These are phyloP conservation scores for Cladochytrium tenue DNA, from an alignment of 371 early-diverging fungal species.

Conservation along the genomic window DNA sequence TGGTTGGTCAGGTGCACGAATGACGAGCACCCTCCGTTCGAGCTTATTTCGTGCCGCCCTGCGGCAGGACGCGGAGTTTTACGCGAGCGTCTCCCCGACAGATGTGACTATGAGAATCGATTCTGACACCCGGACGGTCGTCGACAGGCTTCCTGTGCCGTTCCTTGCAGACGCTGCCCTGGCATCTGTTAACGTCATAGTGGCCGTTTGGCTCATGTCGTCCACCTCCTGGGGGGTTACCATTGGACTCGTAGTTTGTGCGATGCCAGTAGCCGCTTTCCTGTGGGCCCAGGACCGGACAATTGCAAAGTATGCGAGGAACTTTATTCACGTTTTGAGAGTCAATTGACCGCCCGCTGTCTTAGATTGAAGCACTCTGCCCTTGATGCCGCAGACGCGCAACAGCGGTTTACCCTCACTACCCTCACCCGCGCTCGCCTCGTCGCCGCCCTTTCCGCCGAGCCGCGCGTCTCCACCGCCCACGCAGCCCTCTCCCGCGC, in stretches of 20 bases:
- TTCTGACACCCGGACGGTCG: too few species aligned
- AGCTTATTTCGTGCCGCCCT: slow-evolving; percentile 65
- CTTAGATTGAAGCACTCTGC: neutral
- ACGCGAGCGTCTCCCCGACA: too few species aligned
- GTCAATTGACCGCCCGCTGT: too few species aligned
- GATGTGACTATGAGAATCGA: too few species aligned
- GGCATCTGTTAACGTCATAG: neutral
- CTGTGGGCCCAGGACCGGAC: neutral
- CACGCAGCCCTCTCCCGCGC: neutral
- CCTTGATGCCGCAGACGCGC: neutral
- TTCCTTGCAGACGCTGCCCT: neutral
- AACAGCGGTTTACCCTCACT: neutral
- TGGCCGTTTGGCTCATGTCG: neutral
- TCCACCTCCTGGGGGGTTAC: neutral
- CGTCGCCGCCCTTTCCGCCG: neutral
- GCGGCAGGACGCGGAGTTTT: slow-evolving; percentile 85
- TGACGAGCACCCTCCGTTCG: slow-evolving; percentile 63
- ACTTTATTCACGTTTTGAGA: too few species aligned
- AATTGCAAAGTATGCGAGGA: neutral
- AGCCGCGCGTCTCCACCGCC: neutral
- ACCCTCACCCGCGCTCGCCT: neutral
- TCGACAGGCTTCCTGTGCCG: neutral
- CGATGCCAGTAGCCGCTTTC: neutral
- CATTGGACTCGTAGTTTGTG: neutral
- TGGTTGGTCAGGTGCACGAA: slow-evolving; percentile 20